phyloP scores from a whole-genome alignment of 1,139 yeast genomes.

The Taphrina deformans region DNA sequence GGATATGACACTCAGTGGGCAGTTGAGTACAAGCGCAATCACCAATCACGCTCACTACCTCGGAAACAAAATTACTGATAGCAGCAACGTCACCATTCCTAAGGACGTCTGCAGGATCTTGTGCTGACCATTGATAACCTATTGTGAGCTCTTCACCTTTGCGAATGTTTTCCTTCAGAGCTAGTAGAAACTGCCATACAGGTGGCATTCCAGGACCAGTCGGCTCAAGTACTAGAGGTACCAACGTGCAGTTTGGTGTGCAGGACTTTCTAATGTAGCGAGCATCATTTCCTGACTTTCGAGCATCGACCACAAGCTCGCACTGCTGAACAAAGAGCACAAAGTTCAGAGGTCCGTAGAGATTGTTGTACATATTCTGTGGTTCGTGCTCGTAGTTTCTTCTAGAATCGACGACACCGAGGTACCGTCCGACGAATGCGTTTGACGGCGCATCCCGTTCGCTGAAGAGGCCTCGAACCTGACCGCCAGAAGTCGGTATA shows the following conservation, averaged over 20 bases:
- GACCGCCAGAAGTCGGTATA: not conserved
- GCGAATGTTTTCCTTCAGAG: conserved; percentile 3
- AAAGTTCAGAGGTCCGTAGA: conserved; percentile 83
- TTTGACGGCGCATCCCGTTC: conserved; percentile 52
- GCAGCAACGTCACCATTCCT: not conserved
- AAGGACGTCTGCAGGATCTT: not conserved
- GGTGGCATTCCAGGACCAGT: not conserved
- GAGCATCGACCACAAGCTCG: conserved; percentile 71
- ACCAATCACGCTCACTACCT: not conserved
- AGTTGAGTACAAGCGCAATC: conserved; percentile 18
- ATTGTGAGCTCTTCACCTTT: conserved; percentile 20
- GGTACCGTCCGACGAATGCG: conserved; percentile 61
- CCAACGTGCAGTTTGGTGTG: conserved; percentile 53
- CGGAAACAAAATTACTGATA: not conserved
- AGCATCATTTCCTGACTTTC: conserved; percentile 74
- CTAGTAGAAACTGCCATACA: not conserved
- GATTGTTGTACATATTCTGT: conserved; percentile 71
- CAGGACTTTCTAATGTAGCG: conserved; percentile 78
- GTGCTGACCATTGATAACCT: conserved; percentile 20
- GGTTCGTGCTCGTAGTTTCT: conserved; percentile 62
- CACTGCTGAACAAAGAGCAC: conserved; percentile 57
- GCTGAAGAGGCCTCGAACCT: conserved; percentile 50
- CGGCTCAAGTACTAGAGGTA: conserved; percentile 15
- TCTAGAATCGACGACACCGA: conserved; percentile 72
- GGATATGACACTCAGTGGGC: conserved; percentile 4